Percentiles rank a stretch among this genome's conserved stretches.
These are phyloP conservation scores for Peniophora sp. DNA, from an alignment of 1,284 basidiomycete species.

Conservation along the genomic window DNA sequence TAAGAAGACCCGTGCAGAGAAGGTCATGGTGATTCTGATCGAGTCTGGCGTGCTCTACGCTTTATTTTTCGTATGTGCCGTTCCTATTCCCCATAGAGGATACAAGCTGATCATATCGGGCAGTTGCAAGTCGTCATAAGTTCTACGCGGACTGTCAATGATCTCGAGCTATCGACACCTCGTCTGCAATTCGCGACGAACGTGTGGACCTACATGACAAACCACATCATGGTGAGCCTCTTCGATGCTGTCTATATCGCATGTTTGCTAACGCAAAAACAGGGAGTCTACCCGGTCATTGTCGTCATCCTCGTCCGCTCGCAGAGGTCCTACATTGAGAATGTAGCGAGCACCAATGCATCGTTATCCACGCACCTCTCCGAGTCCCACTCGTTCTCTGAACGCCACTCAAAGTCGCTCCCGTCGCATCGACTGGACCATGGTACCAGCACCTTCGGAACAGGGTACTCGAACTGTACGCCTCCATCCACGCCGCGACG, in stretches of 20 bases:
- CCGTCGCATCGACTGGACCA: too few relatives aligned
- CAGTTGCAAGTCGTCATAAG: constrained; percentile 9
- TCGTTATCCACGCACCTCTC: too few relatives aligned
- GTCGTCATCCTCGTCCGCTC: constrained; percentile 12
- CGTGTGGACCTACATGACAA: constrained; percentile 9
- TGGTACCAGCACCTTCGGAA: too few relatives aligned
- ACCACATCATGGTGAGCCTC: constrained; percentile 9
- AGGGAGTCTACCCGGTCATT: constrained; percentile 14
- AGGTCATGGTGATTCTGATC: constrained; percentile 11
- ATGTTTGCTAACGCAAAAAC: not conserved
- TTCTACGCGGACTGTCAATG: constrained; percentile 6
- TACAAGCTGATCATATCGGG: not conserved
- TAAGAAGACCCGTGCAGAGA: constrained; percentile 6
- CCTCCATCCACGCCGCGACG: too few relatives aligned
- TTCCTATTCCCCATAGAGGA: not conserved
- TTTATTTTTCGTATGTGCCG: constrained; percentile 8
- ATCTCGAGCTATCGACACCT: not conserved
- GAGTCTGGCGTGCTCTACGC: constrained; percentile 11
- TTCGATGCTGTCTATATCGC: not conserved
- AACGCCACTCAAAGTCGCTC: too few relatives aligned
- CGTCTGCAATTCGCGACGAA: constrained; percentile 9
- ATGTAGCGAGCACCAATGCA: not conserved
- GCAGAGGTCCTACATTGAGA: constrained; percentile 9
- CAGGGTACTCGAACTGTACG: too few relatives aligned
- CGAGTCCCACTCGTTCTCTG: too few relatives aligned